A percentile compares a stretch with the other conserved stretches of the same genome.
phyloP scores from a whole-genome alignment of 2,329 filamentous ascomycete genomes.

The Colletotrichum sp. region DNA sequence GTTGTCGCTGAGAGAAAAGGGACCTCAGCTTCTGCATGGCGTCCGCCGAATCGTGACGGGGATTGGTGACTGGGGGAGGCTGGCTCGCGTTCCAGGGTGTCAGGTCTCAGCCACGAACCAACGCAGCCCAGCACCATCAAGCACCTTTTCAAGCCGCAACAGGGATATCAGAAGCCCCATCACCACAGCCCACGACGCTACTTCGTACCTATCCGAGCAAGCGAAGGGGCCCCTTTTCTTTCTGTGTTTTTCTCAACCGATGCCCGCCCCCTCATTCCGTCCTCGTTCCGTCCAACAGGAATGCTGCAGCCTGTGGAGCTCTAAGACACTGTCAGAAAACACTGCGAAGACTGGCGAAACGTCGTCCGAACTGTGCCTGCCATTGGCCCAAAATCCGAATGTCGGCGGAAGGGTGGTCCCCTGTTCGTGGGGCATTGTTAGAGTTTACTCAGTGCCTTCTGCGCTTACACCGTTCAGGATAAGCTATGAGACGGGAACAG shows the following conservation, averaged over 20 bases:
- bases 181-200: constrained; percentile 2
- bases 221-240: not conserved
- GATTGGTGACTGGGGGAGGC: not conserved
- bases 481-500: constrained; percentile 5
- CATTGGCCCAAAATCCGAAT: not conserved
- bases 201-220: not conserved
- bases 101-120: constrained; percentile 14
- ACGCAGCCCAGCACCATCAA: not conserved
- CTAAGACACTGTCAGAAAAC: not conserved
- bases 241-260: not conserved
- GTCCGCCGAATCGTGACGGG: not conserved
- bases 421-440: constrained; percentile 1
- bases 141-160: constrained; percentile 9
- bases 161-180: not conserved
- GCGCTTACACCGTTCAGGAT: not conserved
- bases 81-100: constrained; percentile 7
- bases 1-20: not conserved
- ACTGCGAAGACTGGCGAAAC: not conserved
- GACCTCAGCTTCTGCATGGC: not conserved
- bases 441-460: not conserved
- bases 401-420: not conserved
- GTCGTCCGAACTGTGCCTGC: not conserved
- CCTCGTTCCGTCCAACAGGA: not conserved
- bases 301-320: not conserved
- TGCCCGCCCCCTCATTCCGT: not conserved